Evolutionary conservation across 2,329 filamentous ascomycete genomes (phyloP), one percentile per base, ranked within the genome.

Genomic region (Colletotrichum scovillei): DNA sequence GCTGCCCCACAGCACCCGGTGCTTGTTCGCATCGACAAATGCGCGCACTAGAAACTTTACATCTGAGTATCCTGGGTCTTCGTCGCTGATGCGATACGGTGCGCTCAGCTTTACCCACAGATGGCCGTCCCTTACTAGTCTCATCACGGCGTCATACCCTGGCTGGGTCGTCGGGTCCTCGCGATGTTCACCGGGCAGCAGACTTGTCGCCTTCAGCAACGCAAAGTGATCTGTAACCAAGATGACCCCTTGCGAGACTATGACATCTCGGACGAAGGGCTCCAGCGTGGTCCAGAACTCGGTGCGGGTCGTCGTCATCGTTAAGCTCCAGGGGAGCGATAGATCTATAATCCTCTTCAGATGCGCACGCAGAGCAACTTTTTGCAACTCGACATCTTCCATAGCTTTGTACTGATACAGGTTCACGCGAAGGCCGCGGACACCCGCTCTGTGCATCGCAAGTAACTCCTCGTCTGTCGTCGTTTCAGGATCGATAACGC

Each of bases 141-240:
- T 76, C 52, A 82, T 62, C n/a, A 82, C 77, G 3, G 77, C 78
- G 9, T 66, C 52, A 59, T 81, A 80, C 1, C 80, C 80, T 3
- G 78, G 77, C 57, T 83, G 82, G 2, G 67, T 69, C 0, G 76
- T 77, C 3, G 79, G 69, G 53, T 81, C 77, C 2, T 74, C 56
- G 2, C 62, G 66, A 32, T 74, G 76, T 14, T 78, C 70, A 5
- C 53, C 62, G 0, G 78, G 64, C 3, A 82, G 75, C 78, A 83
- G 82, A 52, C 81, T 83, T 0, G 74, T 60, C 2, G 76, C 80
- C 63, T 84, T 83, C 0, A 84, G 65, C 16, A 84, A 75, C 0
- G 78, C 82, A 64, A 83, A 82, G 63, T 84, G 82, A 57, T 84
- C 82, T 0, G 82, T 84, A 0, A 84, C 77, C 2, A 83, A 53